Percentiles rank a stretch among this genome's conserved stretches.
These are phyloP conservation scores for Zoysia pacifica DNA, from an alignment of 176 grass and related monocot genomes.

Conservation along the genomic window DNA sequence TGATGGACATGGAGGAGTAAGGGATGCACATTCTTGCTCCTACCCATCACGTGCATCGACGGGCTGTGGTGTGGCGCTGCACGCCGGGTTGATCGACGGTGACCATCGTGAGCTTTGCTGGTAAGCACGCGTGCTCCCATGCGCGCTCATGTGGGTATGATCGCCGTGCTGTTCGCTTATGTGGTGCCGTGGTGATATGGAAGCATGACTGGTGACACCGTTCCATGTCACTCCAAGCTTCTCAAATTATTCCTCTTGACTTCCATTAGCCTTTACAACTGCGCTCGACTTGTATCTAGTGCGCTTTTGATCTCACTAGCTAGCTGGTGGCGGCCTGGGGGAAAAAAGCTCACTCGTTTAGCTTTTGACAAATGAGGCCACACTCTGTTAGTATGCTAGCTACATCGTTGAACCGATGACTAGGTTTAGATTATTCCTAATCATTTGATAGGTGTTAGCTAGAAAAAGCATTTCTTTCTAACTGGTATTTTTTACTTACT, in stretches of 20 bases:
- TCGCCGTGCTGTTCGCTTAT: conserved; percentile 37
- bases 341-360: neutral
- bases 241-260: conserved; percentile 14
- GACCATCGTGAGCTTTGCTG: conserved; percentile 23
- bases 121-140: conserved; percentile 18
- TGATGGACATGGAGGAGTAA: neutral
- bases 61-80: neutral
- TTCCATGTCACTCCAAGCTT: neutral
- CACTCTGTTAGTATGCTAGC: conserved; percentile 11
- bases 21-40: conserved; percentile 30
- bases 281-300: conserved; percentile 6
- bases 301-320: conserved; percentile 33
- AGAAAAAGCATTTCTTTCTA: neutral
- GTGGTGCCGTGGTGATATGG: conserved; percentile 30
- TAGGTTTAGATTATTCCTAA: neutral
- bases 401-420: neutral
- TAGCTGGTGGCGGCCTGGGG: conserved; percentile 10
- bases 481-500: conserved; percentile 16
- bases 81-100: conserved; percentile 20
- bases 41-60: conserved; percentile 33
- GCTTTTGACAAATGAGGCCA: conserved; percentile 34
- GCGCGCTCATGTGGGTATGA: conserved; percentile 17
- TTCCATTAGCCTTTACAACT: conserved; percentile 49
- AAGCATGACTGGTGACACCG: neutral
- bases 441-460: conserved; percentile 24